A percentile compares a stretch with the other conserved stretches of the same genome.
Conservation (phyloP, 1,139 yeast genomes). For the Candida tropicalis region DNA sequence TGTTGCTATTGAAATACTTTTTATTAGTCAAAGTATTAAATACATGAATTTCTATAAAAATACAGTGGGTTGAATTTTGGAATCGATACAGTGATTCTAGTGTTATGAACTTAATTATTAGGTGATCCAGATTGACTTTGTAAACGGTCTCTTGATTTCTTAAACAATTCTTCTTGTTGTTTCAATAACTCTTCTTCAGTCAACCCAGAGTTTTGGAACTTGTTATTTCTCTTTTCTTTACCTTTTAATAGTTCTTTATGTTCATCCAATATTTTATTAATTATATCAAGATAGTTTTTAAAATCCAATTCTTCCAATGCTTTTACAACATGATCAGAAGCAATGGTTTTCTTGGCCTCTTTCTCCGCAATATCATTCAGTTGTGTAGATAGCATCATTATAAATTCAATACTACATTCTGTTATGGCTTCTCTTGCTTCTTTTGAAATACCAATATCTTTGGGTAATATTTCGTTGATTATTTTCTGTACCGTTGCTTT, state of each 20-base stretch:
- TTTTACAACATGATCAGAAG: slow-evolving; percentile 92
- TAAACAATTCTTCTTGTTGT: slow-evolving; percentile 92
- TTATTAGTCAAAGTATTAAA: too few species aligned
- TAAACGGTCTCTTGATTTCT: slow-evolving; percentile 79
- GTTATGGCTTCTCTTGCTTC: slow-evolving; percentile 96
- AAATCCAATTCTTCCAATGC: slow-evolving; percentile 91
- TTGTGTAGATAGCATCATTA: slow-evolving; percentile 91
- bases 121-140: slow-evolving; percentile 35
- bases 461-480: slow-evolving; percentile 83
- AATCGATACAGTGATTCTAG: too few species aligned
- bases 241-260: slow-evolving; percentile 86
- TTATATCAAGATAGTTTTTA: slow-evolving; percentile 77
- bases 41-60: not conserved
- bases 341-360: slow-evolving; percentile 94
- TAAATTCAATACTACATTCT: slow-evolving; percentile 94
- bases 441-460: slow-evolving; percentile 83
- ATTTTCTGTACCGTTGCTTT: slow-evolving; percentile 95
- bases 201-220: slow-evolving; percentile 89
- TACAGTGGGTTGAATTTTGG: not conserved
- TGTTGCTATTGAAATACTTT: too few species aligned
- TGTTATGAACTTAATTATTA: slow-evolving; percentile 3
- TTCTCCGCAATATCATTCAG: slow-evolving; percentile 96
- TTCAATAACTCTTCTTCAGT: slow-evolving; percentile 88
- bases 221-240: slow-evolving; percentile 90
- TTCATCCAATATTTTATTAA: slow-evolving; percentile 78